phyloP scores from a whole-genome alignment of 208 protist species.

The Leishmania tarentolae region DNA sequence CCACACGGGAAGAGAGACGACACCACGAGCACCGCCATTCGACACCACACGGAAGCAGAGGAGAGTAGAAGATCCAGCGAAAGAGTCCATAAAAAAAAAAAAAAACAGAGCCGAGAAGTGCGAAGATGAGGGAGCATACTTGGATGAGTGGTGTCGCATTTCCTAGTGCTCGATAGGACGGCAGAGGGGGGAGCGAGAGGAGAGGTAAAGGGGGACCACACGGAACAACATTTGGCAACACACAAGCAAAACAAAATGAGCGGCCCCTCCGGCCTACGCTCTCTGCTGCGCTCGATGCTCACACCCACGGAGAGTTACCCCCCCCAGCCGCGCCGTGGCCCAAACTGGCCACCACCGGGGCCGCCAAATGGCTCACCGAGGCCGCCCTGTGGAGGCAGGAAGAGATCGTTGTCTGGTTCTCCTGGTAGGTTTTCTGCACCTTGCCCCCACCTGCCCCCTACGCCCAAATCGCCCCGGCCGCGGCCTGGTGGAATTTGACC shows the following conservation, averaged over 20 bases:
- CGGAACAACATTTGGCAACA: neutral
- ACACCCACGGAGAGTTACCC: slow-evolving; percentile 20
- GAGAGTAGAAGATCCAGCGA: neutral
- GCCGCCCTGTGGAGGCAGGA: slow-evolving; percentile 48
- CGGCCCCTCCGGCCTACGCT: neutral
- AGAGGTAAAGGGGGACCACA: neutral
- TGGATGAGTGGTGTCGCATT: neutral
- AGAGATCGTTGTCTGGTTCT: slow-evolving; percentile 77
- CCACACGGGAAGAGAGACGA: neutral
- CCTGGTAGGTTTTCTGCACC: slow-evolving; percentile 53
- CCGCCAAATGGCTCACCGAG: slow-evolving; percentile 43
- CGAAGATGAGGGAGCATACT: no score
- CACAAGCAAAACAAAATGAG: neutral
- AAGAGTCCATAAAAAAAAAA: neutral
- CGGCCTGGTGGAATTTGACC: slow-evolving; percentile 38
- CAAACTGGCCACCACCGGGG: slow-evolving; percentile 66
- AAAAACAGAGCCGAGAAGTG: neutral
- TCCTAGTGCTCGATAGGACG: neutral
- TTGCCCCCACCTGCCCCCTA: slow-evolving; percentile 10
- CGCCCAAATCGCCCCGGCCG: slow-evolving; percentile 8
- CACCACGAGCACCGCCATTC: neutral
- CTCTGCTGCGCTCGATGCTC: neutral
- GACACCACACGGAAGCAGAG: neutral
- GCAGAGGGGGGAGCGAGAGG: neutral
- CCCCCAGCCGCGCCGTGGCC: slow-evolving; percentile 24